These are phyloP conservation scores for Chlamydomonas sp. DNA, from an alignment of 139 green algal genomes.

Conservation along the genomic window DNA sequence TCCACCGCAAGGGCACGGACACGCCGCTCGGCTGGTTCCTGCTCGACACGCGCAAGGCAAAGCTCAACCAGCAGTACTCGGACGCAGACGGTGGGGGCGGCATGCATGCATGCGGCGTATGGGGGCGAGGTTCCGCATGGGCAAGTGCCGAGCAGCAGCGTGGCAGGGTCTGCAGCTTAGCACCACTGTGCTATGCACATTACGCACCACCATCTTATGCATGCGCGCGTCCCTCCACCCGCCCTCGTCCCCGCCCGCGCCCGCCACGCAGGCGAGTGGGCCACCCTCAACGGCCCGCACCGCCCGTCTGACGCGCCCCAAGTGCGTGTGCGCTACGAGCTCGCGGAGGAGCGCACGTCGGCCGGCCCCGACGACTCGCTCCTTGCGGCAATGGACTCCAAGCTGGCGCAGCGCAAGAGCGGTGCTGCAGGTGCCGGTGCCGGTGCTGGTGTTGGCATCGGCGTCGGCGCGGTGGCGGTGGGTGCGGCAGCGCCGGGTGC, in stretches of 20 bases:
- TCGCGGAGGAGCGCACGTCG: constrained; percentile 26
- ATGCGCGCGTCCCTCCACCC: background rate
- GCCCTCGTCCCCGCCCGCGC: background rate
- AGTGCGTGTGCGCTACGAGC: constrained; percentile 20
- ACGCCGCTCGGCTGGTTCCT: constrained; percentile 42
- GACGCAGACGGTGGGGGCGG: constrained; percentile 35
- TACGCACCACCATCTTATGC: background rate
- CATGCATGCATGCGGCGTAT: background rate
- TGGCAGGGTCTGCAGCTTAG: background rate
- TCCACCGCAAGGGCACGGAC: constrained; percentile 26
- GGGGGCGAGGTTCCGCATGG: background rate
- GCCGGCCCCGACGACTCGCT: background rate
- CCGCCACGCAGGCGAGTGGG: constrained; percentile 28
- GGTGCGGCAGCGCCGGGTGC: no score
- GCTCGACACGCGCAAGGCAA: constrained; percentile 43
- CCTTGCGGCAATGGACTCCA: no score
- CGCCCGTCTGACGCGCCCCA: constrained; percentile 22
- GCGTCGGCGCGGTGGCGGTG: no score
- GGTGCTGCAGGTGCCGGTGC: no score
- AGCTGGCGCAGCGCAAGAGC: no score
- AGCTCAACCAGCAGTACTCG: constrained; percentile 39
- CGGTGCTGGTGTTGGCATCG: no score
- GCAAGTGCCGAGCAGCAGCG: no score
- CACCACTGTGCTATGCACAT: background rate
- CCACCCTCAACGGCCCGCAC: constrained; percentile 18